Conservation (phyloP, 306 rosid genomes). For the Acacia crassicarpa region DNA sequence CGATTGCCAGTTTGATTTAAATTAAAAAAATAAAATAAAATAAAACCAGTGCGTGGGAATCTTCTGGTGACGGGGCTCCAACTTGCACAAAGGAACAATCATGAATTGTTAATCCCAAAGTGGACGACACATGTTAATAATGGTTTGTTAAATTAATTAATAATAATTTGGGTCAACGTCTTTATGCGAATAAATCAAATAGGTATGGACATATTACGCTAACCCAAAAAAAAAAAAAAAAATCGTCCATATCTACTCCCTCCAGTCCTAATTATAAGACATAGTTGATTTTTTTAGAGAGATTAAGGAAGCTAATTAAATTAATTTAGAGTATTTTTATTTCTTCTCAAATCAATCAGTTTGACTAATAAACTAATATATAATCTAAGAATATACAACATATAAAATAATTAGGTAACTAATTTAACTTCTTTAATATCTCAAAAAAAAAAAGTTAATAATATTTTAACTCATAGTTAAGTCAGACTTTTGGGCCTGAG, state of each 20-base stretch:
- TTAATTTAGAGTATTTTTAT: too few relatives aligned
- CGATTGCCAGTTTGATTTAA: background rate
- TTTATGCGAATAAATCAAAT: background rate
- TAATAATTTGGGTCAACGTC: conserved; percentile 33
- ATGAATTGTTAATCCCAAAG: background rate
- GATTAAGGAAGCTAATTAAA: too few relatives aligned
- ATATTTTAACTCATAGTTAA: background rate
- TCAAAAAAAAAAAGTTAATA: too few relatives aligned
- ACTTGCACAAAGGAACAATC: conserved; percentile 27
- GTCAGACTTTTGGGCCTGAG: conserved; percentile 27
- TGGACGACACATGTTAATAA: conserved; percentile 11
- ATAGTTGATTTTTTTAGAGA: too few relatives aligned
- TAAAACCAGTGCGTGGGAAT: conserved; percentile 11
- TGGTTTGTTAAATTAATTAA: conserved; percentile 19
- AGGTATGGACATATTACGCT: background rate
- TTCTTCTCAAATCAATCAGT: too few relatives aligned
- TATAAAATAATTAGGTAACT: too few relatives aligned
- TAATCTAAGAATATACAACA: too few relatives aligned
- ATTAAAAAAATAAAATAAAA: background rate
- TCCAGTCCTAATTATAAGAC: too few relatives aligned
- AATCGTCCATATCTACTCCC: too few relatives aligned
- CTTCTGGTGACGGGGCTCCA: conserved; percentile 21
- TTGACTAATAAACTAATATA: too few relatives aligned
- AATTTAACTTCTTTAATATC: too few relatives aligned
- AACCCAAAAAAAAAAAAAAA: too few relatives aligned